A percentile compares a stretch with the other conserved stretches of the same genome.
Evolutionary conservation across 2,329 filamentous ascomycete species (phyloP).

Genomic region (Emmonsiellopsis sp.): DNA sequence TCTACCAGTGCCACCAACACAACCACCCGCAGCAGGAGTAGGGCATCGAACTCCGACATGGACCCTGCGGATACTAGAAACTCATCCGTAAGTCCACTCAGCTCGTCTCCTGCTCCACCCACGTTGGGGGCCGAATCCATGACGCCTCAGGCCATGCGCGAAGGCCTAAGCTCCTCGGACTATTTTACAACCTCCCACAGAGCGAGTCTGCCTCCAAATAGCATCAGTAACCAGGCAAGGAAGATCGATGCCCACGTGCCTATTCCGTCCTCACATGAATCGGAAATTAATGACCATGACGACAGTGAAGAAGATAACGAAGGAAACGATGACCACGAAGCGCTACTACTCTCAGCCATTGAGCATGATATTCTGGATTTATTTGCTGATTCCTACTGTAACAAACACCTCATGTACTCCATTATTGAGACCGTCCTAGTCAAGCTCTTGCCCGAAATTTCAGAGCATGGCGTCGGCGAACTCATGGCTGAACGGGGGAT

Average conservation of each 20-base stretch:
- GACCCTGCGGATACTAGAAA: background rate
- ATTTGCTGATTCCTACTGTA: slow-evolving; percentile 76
- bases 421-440: slow-evolving; percentile 75
- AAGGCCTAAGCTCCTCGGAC: background rate
- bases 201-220: background rate
- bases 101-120: background rate
- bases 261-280: background rate
- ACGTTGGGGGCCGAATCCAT: background rate
- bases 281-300: background rate
- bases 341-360: slow-evolving; percentile 49
- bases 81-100: background rate
- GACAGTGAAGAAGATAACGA: background rate
- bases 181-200: background rate
- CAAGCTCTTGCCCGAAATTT: slow-evolving; percentile 74
- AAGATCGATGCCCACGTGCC: background rate
- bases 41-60: background rate
- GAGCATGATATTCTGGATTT: slow-evolving; percentile 59
- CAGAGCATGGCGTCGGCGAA: slow-evolving; percentile 60
- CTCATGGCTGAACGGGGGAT: slow-evolving; percentile 63
- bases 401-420: slow-evolving; percentile 81
- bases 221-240: background rate
- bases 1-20: background rate
- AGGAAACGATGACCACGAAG: slow-evolving; percentile 35
- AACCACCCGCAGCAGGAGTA: background rate
- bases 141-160: background rate